Base-by-base conservation (phyloP, 1,139 yeast species). In the Petasospora fabianii region DNA sequence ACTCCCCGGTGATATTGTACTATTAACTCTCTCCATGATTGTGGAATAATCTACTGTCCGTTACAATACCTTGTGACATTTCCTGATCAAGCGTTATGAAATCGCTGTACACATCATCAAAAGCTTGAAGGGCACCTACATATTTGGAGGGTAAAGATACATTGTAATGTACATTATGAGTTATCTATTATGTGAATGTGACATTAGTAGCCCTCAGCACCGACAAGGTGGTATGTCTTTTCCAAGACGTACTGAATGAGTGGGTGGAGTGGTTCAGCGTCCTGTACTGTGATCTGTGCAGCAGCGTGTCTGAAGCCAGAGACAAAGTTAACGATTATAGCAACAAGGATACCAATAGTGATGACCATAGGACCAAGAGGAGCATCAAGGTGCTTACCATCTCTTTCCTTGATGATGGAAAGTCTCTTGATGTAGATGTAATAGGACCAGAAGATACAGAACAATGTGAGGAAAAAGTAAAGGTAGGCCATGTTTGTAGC, bases 371-470 rank as follows among this genome's bases (percentile, higher is more conserved):
- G 98, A 6, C 98, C 98, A 44, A 84, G 55, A 38, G 94, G 81
- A 42, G 86, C 87, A 63, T 92, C 98, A 55, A 92, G 70, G 62
- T 90, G 97, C 54, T 74, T 76, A 41, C 92, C 95, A 30, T 88
- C 82, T 61, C 97, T 78, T 58, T 80, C 82, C 60, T 73, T 76
- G 58, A 92, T 92, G 46, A 83, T 73, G 30, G 70, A 72, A 52
- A 92, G 69, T 59, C 98, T 77, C 50, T 68, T 71, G 60, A 76
- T 65, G 63, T 85, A 92, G 41, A 83, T 77, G 50, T 69, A 73
- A 64, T 87, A 92, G 17, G 96, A 96, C 98, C 98, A 92, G 28
- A 78, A 52, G 36, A 95, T 92, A 33, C 87, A 72, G 59, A 90
- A 87, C 22, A 92, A 51, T 1, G 97, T 87, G 53, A 92, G 69